These are phyloP conservation scores for Fusarium newnesense DNA, from an alignment of 2,329 filamentous ascomycete genomes.

Conservation along the genomic window DNA sequence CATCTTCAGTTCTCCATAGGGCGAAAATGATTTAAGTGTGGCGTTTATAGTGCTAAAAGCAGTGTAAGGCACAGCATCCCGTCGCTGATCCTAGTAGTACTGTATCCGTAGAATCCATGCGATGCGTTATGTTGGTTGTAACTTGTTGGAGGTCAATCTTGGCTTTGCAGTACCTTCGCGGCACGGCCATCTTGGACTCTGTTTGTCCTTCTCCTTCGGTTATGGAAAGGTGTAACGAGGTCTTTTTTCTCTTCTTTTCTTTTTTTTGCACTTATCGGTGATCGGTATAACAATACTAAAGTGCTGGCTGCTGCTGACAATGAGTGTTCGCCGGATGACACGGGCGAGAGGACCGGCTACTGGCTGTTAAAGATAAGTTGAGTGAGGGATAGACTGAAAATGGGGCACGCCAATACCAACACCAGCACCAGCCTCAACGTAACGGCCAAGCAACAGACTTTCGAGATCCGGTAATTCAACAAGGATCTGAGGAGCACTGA, in stretches of 20 bases:
- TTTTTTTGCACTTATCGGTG: background rate
- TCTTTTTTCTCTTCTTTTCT: too few relatives aligned
- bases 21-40: conserved; percentile 36
- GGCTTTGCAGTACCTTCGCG: background rate
- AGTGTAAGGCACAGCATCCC: conserved; percentile 1
- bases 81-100: background rate
- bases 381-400: conserved; percentile 5
- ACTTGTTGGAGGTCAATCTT: conserved; percentile 1
- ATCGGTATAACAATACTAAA: conserved; percentile 29
- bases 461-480: conserved; percentile 26
- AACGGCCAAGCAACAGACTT: conserved; percentile 23
- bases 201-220: background rate
- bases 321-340: background rate
- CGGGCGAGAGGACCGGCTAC: background rate
- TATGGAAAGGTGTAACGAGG: background rate
- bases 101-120: background rate
- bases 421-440: conserved; percentile 19
- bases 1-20: background rate
- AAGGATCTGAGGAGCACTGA: conserved; percentile 16
- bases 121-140: background rate
- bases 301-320: conserved; percentile 28
- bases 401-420: conserved; percentile 3
- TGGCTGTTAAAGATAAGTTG: background rate
- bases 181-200: background rate
- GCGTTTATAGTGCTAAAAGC: conserved; percentile 24